Conservation (phyloP, 805 yeast genomes). For the Clavispora phyllophila region DNA sequence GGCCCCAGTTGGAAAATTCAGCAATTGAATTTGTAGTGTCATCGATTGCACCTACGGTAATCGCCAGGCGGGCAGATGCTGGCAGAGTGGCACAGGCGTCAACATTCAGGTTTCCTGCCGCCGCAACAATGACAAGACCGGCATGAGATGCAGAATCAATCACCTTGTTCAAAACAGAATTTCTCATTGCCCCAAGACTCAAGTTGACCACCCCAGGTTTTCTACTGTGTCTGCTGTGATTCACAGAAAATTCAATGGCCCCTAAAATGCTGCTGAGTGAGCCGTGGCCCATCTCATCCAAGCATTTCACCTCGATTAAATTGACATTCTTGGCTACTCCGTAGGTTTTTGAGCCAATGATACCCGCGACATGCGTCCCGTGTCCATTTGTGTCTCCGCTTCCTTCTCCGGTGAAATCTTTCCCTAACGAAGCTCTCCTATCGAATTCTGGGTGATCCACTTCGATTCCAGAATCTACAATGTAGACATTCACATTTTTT, state of each 20-base stretch:
- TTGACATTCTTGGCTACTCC: constrained; percentile 45
- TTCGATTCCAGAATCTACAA: constrained; percentile 15
- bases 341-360: constrained; percentile 45
- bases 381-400: constrained; percentile 45
- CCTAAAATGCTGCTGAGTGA: constrained; percentile 58
- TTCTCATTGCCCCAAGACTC: constrained; percentile 73
- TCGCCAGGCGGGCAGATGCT: constrained; percentile 65
- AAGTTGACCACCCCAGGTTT: constrained; percentile 64
- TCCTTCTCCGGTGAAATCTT: constrained; percentile 14
- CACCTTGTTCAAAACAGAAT: constrained; percentile 65
- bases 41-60: constrained; percentile 87
- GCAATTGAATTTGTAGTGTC: constrained; percentile 69
- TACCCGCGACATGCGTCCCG: constrained; percentile 55
- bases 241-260: constrained; percentile 64
- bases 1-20: constrained; percentile 84
- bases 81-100: constrained; percentile 87
- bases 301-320: constrained; percentile 65
- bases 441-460: constrained; percentile 10
- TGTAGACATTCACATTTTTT: constrained; percentile 14
- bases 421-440: constrained; percentile 9
- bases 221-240: constrained; percentile 40
- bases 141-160: constrained; percentile 67
- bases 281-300: constrained; percentile 67
- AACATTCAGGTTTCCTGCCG: constrained; percentile 79
- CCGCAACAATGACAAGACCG: constrained; percentile 70